These are phyloP conservation scores for Trifolium subterraneum DNA, from an alignment of 306 rosid genomes.

Conservation along the genomic window DNA sequence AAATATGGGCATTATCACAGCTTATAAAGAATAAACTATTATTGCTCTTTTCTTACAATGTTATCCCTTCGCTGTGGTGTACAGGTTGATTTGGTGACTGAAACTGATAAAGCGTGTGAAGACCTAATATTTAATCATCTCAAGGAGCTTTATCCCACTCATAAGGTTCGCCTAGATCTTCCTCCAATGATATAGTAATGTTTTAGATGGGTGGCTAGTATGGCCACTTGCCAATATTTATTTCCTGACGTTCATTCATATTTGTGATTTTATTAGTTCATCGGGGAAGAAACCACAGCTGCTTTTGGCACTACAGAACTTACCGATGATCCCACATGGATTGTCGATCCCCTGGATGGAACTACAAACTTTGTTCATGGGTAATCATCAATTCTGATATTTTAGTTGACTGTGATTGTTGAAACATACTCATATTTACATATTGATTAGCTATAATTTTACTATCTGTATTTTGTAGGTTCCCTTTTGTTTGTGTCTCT, in stretches of 20 bases:
- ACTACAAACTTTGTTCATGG: slow-evolving; percentile 98
- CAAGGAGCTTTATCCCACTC: slow-evolving; percentile 77
- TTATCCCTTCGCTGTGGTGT: slow-evolving; percentile 40
- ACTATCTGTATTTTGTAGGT: slow-evolving; percentile 60
- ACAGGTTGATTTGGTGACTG: slow-evolving; percentile 98
- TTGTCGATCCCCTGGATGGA: slow-evolving; percentile 98
- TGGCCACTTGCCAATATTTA: neutral
- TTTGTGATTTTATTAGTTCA: slow-evolving; percentile 62
- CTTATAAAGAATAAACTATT: slow-evolving; percentile 12
- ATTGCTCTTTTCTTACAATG: slow-evolving; percentile 1
- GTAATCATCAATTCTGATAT: slow-evolving; percentile 54
- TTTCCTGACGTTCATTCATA: slow-evolving; percentile 35
- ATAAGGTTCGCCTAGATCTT: slow-evolving; percentile 61
- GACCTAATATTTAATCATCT: slow-evolving; percentile 86
- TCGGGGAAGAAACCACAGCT: slow-evolving; percentile 98
- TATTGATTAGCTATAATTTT: slow-evolving; percentile 21
- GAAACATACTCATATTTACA: slow-evolving; percentile 19
- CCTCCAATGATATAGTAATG: slow-evolving; percentile 8
- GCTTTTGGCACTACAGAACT: slow-evolving; percentile 82
- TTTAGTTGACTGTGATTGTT: slow-evolving; percentile 25
- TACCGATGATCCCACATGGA: slow-evolving; percentile 96
- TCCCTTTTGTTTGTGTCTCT: slow-evolving; percentile 94
- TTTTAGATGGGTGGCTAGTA: slow-evolving; percentile 11
- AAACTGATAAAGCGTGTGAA: slow-evolving; percentile 98
- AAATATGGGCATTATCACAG: slow-evolving; percentile 10